Evolutionary conservation across 2,329 filamentous ascomycete species (phyloP).

Genomic region (Trichoderma sp.): DNA sequence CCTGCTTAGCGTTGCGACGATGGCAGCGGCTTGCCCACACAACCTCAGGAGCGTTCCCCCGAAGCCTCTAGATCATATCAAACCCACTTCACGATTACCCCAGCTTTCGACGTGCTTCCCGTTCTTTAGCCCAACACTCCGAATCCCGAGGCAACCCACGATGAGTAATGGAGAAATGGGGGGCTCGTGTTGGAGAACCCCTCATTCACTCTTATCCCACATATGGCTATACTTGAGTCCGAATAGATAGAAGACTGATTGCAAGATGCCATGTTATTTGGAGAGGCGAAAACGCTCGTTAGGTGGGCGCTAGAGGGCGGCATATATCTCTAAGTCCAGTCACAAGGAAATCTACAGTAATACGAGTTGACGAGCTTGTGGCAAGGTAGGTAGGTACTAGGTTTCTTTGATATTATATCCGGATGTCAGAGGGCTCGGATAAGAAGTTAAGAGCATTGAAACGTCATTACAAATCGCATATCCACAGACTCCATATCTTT

Average conservation of each 20-base stretch:
- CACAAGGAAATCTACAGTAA: no score
- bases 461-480: conserved; percentile 11
- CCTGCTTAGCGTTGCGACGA: conserved; percentile 9
- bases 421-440: no score
- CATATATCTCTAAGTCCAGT: not conserved
- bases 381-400: no score
- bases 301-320: conserved; percentile 1
- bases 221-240: conserved; percentile 18
- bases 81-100: conserved; percentile 1
- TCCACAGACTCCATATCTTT: not conserved
- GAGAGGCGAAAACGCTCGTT: not conserved
- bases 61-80: no score
- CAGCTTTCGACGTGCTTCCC: conserved; percentile 5
- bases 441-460: not conserved
- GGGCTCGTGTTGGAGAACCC: conserved; percentile 8
- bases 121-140: not conserved
- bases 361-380: no score
- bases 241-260: not conserved
- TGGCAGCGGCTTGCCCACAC: conserved; percentile 2
- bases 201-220: conserved; percentile 1
- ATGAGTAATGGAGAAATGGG: conserved; percentile 6
- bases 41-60: not conserved
- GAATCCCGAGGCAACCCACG: conserved; percentile 19
- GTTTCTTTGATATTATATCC: not conserved
- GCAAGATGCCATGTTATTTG: no score